These are phyloP conservation scores for Papiliotrema terrestris DNA, from an alignment of 1,284 basidiomycete species.

Conservation along the genomic window DNA sequence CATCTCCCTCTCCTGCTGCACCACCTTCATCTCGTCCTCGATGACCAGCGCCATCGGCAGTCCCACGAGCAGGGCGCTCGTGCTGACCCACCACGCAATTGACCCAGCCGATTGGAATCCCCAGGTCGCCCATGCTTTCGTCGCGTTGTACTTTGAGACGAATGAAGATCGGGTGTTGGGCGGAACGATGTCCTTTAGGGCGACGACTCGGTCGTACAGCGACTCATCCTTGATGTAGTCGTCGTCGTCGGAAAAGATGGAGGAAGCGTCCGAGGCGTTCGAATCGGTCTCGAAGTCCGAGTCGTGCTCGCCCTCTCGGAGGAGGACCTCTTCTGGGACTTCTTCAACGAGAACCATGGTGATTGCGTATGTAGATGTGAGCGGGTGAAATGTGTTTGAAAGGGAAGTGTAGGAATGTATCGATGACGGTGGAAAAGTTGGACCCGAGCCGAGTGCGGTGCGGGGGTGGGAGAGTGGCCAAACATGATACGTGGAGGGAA, in stretches of 20 bases:
- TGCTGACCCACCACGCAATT: constrained; percentile 91
- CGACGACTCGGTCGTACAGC: constrained; percentile 80
- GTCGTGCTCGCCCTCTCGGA: constrained; percentile 30
- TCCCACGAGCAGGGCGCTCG: constrained; percentile 86
- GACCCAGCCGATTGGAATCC: constrained; percentile 65
- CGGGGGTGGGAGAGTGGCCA: not conserved
- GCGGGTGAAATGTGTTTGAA: not conserved
- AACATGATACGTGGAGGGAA: not conserved
- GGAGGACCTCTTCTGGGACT: constrained; percentile 39
- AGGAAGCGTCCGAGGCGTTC: constrained; percentile 21
- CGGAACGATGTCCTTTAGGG: constrained; percentile 92
- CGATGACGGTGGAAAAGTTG: not conserved
- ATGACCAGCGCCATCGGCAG: constrained; percentile 87
- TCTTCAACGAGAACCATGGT: constrained; percentile 48
- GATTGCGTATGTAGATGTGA: not conserved
- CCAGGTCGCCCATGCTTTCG: constrained; percentile 61
- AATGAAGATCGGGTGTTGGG: constrained; percentile 80
- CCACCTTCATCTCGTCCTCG: constrained; percentile 92
- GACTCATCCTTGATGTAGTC: constrained; percentile 59
- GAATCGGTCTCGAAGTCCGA: constrained; percentile 42
- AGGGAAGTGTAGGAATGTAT: not conserved
- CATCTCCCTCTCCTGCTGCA: constrained; percentile 93
- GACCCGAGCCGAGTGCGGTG: not conserved
- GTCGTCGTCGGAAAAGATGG: constrained; percentile 25
- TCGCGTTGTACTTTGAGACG: constrained; percentile 58